Conservation (phyloP, 225 moss, liverwort and hornwort genomes). For the Bryum argenteum region DNA sequence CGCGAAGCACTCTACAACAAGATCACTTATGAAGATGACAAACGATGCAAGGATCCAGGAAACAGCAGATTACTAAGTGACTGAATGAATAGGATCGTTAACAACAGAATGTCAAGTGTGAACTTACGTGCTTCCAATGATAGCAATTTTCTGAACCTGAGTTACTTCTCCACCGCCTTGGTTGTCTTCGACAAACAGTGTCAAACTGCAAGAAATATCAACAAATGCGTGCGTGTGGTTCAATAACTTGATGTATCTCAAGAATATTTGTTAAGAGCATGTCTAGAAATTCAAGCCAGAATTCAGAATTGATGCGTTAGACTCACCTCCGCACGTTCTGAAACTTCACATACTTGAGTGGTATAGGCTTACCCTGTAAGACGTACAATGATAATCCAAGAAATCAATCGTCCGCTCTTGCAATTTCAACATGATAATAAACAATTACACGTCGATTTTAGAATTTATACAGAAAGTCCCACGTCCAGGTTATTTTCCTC, state of each 20-base stretch:
- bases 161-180: constrained; percentile 86
- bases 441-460: no score
- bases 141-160: constrained; percentile 86
- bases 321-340: constrained; percentile 91
- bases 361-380: constrained; percentile 88
- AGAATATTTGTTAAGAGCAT: background rate
- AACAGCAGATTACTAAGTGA: background rate
- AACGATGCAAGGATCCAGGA: constrained; percentile 15
- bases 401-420: background rate
- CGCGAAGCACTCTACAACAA: background rate
- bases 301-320: constrained; percentile 2
- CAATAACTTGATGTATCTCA: background rate
- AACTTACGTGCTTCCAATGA: constrained; percentile 95
- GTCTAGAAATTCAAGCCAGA: background rate
- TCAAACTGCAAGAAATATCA: constrained; percentile 62
- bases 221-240: background rate
- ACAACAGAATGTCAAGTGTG: background rate
- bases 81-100: background rate
- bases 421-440: background rate
- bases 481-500: no score
- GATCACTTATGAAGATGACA: background rate
- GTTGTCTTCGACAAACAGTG: constrained; percentile 91
- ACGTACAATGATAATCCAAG: constrained; percentile 14
- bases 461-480: no score
- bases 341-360: constrained; percentile 97